These are phyloP conservation scores for Hymenoscyphus scutula DNA, from an alignment of 2,329 filamentous ascomycete genomes.

Conservation along the genomic window DNA sequence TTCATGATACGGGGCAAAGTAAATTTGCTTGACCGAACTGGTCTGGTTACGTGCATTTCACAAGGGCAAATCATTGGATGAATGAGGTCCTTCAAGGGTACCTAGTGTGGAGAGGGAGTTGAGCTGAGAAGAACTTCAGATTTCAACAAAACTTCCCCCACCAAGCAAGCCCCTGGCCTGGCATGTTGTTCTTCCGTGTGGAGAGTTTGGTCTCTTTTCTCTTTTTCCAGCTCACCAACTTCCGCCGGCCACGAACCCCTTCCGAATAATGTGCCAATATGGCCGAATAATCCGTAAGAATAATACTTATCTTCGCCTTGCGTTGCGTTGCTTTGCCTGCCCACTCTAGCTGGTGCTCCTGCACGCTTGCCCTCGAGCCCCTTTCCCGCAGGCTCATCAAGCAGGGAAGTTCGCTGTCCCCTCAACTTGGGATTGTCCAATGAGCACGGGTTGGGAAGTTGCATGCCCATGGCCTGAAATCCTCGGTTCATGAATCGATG, in stretches of 20 bases:
- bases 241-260: too few relatives aligned
- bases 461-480: background rate
- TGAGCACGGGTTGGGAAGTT: constrained; percentile 2
- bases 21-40: background rate
- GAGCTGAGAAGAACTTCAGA: too few relatives aligned
- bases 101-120: background rate
- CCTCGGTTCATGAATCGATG: background rate
- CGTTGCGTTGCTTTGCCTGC: background rate
- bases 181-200: too few relatives aligned
- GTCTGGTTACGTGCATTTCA: too few relatives aligned
- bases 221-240: too few relatives aligned
- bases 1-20: background rate
- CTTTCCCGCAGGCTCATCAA: constrained; percentile 2
- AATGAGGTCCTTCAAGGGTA: background rate
- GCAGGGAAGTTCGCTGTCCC: background rate
- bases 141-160: too few relatives aligned
- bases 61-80: background rate
- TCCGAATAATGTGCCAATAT: too few relatives aligned
- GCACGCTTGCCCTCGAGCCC: background rate
- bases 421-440: background rate
- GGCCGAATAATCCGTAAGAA: too few relatives aligned
- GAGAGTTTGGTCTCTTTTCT: too few relatives aligned
- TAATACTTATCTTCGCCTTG: background rate
- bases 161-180: too few relatives aligned
- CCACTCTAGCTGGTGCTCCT: background rate